Evolutionary conservation across 2,329 filamentous ascomycete genomes (phyloP), one percentile per base, ranked within the genome.

Genomic region (Bipolaris oryzae): DNA sequence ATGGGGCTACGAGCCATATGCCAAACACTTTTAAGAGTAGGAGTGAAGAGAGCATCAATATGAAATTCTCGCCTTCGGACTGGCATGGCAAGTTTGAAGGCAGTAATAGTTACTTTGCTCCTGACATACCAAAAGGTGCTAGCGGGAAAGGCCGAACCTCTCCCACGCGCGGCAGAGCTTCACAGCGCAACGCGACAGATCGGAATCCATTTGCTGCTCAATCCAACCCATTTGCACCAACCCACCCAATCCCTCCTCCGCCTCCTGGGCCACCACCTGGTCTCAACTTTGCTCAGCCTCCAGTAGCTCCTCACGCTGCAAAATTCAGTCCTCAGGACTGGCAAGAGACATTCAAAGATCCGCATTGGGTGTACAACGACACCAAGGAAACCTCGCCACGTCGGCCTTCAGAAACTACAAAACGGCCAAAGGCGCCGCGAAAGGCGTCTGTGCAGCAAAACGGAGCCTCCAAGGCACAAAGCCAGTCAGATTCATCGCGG

Each of bases 31-130:
- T 74, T 65, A 79, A 80, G 60, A 81, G 78, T 60, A 74, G 75
- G 56, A 82, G 80, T 58, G 76, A 78, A 43, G 80, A 82, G 55
- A 77, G 76, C 57, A 81, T 82, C 69, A 81, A 81, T 55, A 79
- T 79, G 48, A 79, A 77, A 25, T 82, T 82, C 62, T 78, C 78
- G 7, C 77, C 80, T 20, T 73, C 74, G 21, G 78, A 78, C 28
- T 81, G 78, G 76, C 75, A 74, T 62, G 80, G 79, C 37, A 78
- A 76, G 44, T 82, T 82, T 59, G 67, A 74, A 45, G 77, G 77
- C 42, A 73, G 67, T 31, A 64, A 73, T 5, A 77, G 79, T 46
- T 80, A 80, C 61, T 81, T 81, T 61, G 71, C 74, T 51, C 70
- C 73, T 20, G 67, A 68, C 47, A 57, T 68, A 46, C 63, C 71